Percentiles rank a stretch among this genome's conserved stretches.
phyloP scores from a whole-genome alignment of 192 early-diverging fungal species.

The Coemansia sp. region DNA sequence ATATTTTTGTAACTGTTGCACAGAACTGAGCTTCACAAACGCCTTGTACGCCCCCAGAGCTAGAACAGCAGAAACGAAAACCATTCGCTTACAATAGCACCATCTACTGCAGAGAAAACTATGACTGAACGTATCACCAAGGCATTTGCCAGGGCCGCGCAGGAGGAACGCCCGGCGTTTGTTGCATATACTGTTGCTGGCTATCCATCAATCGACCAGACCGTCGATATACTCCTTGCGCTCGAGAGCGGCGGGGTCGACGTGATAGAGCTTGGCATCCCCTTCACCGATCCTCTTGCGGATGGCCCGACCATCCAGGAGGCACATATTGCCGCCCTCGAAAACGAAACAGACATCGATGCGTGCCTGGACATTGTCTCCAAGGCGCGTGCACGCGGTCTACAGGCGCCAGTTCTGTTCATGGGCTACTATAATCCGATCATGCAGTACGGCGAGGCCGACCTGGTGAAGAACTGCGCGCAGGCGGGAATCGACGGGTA shows the following conservation, averaged over 20 bases:
- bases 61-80: no score
- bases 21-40: no score
- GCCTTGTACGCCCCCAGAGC: no score
- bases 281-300: conserved; percentile 97
- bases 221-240: conserved; percentile 83
- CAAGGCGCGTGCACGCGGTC: conserved; percentile 77
- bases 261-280: conserved; percentile 94
- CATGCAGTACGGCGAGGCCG: conserved; percentile 88
- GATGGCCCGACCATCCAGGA: conserved; percentile 98
- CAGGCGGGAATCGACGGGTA: conserved; percentile 90
- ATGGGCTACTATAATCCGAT: conserved; percentile 99
- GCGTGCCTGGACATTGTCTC: conserved; percentile 79
- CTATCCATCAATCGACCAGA: conserved; percentile 76
- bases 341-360: conserved; percentile 75
- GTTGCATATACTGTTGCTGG: conserved; percentile 94
- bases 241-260: conserved; percentile 91
- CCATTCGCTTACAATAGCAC: background rate
- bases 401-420: conserved; percentile 88
- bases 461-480: conserved; percentile 80
- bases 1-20: no score
- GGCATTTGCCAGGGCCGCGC: conserved; percentile 38
- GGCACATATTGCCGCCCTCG: conserved; percentile 74
- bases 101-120: background rate
- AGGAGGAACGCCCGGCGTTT: conserved; percentile 72
- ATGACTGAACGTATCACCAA: conserved; percentile 42